Evolutionary conservation across 73 alveolate genomes (phyloP).

Genomic region (Breviolum minutum): DNA sequence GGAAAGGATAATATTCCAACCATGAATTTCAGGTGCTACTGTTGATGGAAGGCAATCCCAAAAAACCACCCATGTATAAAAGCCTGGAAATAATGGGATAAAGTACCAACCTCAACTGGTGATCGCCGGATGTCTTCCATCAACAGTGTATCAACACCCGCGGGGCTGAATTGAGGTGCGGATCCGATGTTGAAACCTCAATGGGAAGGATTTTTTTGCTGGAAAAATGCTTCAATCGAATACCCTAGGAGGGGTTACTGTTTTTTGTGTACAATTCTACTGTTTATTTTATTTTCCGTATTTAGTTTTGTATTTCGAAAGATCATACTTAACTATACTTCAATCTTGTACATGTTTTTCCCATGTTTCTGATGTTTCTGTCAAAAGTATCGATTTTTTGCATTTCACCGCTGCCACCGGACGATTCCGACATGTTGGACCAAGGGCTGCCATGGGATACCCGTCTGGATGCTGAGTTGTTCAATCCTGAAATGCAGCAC

Average conservation of each 20-base stretch:
- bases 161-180: not conserved
- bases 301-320: not conserved
- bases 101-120: too few relatives aligned
- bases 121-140: too few relatives aligned
- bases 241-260: too few relatives aligned
- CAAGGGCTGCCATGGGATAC: slow-evolving; percentile 15
- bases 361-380: not conserved
- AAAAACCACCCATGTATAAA: too few relatives aligned
- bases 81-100: too few relatives aligned
- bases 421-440: too few relatives aligned
- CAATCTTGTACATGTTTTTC: not conserved
- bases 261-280: not conserved
- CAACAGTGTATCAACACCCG: too few relatives aligned
- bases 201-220: not conserved
- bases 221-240: not conserved
- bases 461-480: not conserved
- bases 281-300: not conserved
- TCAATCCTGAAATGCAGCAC: too few relatives aligned
- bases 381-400: not conserved
- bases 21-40: too few relatives aligned
- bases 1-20: too few relatives aligned
- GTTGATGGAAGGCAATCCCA: too few relatives aligned
- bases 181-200: not conserved
- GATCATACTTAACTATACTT: not conserved
- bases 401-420: too few relatives aligned